Evolutionary conservation across 140 eudicot species (phyloP), one percentile per base, ranked within the genome.

Genomic region (Oenanthe javanica): DNA sequence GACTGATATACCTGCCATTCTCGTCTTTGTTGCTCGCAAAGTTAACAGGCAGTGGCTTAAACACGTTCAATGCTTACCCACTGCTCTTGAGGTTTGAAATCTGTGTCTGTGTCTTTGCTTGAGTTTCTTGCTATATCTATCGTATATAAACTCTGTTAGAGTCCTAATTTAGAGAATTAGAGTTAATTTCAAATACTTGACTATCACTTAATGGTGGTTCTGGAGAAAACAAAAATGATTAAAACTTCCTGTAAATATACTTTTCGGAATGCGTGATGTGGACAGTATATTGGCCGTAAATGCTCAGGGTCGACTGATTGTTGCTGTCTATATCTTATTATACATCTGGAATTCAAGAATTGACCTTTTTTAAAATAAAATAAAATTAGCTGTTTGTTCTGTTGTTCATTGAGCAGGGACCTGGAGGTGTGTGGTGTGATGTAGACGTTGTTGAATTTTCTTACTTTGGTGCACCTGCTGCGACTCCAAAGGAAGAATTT

Each of bases 381-480:
- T 10, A 67, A 27, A 69, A 36, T 38, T 52, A 21, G 50, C 19
- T 11, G 38, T 59, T 52, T 54, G 15, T 52, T 54, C 14, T 19
- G 10, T 52, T 55, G 23, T 46, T 73, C 43, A 8, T 84, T 84
- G 79, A 81, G 45, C 87, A 93, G 98, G 98, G 97, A 75, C 97
- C 98, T 42, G 97, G 98, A 71, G 98, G 98, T 50, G 93, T 93
- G 79, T 93, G 97, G 98, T 93, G 97, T 83, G 96, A 91, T 71
- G 92, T 91, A 51, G 98, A 93, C 84, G 98, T 93, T 55, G 96
- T 93, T 51, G 98, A 93, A 78, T 93, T 93, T 75, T 85, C 93
- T 63, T 91, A 91, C 79, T 93, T 83, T 64, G 97, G 98, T 64
- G 96, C 96, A 59, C 97, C 98, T 43, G 97, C 97, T 73, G 92